Percentiles rank a stretch among this genome's conserved stretches.
phyloP scores from a whole-genome alignment of 23 red algal genomes.

The Gracilaria domingensis region DNA sequence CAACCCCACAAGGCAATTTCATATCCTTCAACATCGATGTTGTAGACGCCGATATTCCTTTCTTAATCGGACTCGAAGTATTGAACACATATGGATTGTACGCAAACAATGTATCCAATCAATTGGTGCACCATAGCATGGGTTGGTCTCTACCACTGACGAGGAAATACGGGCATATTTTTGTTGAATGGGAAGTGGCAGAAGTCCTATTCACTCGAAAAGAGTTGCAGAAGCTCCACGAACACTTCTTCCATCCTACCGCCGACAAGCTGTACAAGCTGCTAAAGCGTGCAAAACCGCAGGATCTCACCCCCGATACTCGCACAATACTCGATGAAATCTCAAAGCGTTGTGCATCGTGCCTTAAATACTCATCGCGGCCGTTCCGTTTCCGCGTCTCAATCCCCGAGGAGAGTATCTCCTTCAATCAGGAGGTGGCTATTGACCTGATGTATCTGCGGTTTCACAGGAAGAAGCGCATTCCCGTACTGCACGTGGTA shows the following conservation, averaged over 20 bases:
- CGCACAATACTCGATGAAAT: conserved; percentile 15
- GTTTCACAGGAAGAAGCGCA: background rate
- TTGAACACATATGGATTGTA: conserved; percentile 4
- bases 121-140: background rate
- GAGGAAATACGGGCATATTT: conserved; percentile 53
- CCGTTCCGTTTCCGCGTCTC: conserved; percentile 15
- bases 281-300: conserved; percentile 48
- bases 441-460: conserved; percentile 44
- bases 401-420: background rate
- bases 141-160: background rate
- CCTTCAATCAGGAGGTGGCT: conserved; percentile 38
- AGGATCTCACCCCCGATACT: background rate
- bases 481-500: conserved; percentile 48
- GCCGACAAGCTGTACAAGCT: conserved; percentile 37
- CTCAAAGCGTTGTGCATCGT: background rate
- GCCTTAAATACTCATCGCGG: background rate
- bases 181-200: conserved; percentile 17
- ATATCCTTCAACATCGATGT: conserved; percentile 20
- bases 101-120: conserved; percentile 11
- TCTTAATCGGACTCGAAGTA: conserved; percentile 36
- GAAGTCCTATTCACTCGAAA: conserved; percentile 18
- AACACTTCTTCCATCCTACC: conserved; percentile 55
- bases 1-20: conserved; percentile 2
- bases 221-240: conserved; percentile 48
- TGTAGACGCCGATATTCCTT: conserved; percentile 24